Conservation (phyloP, 2,329 filamentous ascomycete genomes). For the Neofusicoccum laricinum region DNA sequence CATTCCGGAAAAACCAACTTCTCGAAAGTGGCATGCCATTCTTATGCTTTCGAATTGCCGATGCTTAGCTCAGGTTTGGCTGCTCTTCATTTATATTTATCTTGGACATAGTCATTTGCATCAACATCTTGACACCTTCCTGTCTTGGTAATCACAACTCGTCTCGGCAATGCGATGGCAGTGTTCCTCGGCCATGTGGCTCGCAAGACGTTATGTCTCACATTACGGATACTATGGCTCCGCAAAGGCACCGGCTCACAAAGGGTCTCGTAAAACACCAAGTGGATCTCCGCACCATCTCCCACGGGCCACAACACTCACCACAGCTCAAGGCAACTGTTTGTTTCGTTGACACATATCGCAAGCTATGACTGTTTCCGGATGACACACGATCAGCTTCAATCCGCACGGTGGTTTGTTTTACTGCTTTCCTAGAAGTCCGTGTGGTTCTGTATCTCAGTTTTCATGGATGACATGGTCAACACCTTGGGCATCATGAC, state of each 20-base stretch:
- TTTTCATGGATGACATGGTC: no score
- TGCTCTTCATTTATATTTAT: no score
- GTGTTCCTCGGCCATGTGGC: not conserved
- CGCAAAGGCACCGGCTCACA: not conserved
- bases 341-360: not conserved
- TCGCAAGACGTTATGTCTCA: not conserved
- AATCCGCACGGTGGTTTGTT: not conserved
- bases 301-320: not conserved
- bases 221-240: not conserved
- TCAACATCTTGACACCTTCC: not conserved
- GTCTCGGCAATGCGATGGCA: not conserved
- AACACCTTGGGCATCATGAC: no score
- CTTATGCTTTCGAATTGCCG: not conserved
- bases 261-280: not conserved
- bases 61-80: not conserved
- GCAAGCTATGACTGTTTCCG: not conserved
- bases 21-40: not conserved
- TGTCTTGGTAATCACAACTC: not conserved
- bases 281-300: not conserved
- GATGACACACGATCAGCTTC: not conserved
- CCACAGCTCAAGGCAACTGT: not conserved
- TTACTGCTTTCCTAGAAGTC: not conserved
- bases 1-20: not conserved
- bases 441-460: no score
- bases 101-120: not conserved